These are phyloP conservation scores for Pseudonectria foliicola DNA, from an alignment of 2,329 filamentous ascomycete species.

Conservation along the genomic window DNA sequence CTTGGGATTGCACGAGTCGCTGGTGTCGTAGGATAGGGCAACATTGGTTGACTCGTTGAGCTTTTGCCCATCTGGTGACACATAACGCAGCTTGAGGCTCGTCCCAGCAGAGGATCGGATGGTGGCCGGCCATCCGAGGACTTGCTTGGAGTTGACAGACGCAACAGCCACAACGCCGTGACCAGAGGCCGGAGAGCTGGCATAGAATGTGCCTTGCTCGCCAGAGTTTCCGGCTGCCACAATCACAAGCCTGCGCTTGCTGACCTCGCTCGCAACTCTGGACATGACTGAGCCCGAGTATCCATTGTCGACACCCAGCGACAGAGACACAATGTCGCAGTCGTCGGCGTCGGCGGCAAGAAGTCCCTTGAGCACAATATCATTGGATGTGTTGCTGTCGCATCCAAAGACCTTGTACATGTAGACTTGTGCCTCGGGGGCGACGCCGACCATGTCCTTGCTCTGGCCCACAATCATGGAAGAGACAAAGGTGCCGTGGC, in stretches of 20 bases:
- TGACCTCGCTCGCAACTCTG: slow-evolving; percentile 4
- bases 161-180: slow-evolving; percentile 9
- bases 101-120: slow-evolving; percentile 8
- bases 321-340: slow-evolving; percentile 16
- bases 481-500: slow-evolving; percentile 14
- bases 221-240: slow-evolving; percentile 10
- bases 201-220: slow-evolving; percentile 6
- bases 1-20: slow-evolving; percentile 11
- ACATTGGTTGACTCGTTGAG: slow-evolving; percentile 7
- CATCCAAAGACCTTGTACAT: slow-evolving; percentile 21
- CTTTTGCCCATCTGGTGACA: slow-evolving; percentile 9
- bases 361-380: slow-evolving; percentile 16
- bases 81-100: slow-evolving; percentile 7
- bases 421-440: slow-evolving; percentile 14
- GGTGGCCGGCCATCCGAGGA: slow-evolving; percentile 10
- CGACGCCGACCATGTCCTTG: slow-evolving; percentile 12
- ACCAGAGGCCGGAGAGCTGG: slow-evolving; percentile 9
- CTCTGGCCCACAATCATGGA: slow-evolving; percentile 8
- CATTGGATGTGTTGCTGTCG: slow-evolving; percentile 7
- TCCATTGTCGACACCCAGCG: slow-evolving; percentile 11
- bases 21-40: slow-evolving; percentile 4
- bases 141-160: slow-evolving; percentile 8
- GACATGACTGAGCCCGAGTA: slow-evolving; percentile 7
- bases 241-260: slow-evolving; percentile 6
- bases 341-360: slow-evolving; percentile 15